These are phyloP conservation scores for Ascosphaera acerosa DNA, from an alignment of 2,329 filamentous ascomycete species.

Conservation along the genomic window DNA sequence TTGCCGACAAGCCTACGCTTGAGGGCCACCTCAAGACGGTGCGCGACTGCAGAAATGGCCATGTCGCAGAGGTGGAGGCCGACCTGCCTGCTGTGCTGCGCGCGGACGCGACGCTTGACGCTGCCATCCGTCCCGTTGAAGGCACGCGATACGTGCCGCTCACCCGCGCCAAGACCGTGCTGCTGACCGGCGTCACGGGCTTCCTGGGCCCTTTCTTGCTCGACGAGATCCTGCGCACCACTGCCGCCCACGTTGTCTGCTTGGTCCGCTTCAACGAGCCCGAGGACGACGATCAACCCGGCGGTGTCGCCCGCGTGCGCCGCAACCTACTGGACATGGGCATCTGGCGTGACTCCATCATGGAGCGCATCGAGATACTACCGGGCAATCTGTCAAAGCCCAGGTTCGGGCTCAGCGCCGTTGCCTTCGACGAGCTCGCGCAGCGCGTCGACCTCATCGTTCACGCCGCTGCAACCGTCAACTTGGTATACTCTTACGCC, in stretches of 20 bases:
- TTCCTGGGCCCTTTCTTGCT: slow-evolving; percentile 54
- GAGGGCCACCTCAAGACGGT: slow-evolving; percentile 47
- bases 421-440: slow-evolving; percentile 39
- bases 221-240: slow-evolving; percentile 39
- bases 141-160: slow-evolving; percentile 30
- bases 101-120: slow-evolving; percentile 39
- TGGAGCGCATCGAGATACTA: slow-evolving; percentile 53
- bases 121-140: slow-evolving; percentile 36
- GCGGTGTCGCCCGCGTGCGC: slow-evolving; percentile 45
- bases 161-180: slow-evolving; percentile 39
- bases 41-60: slow-evolving; percentile 42
- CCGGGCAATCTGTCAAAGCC: slow-evolving; percentile 46
- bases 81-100: slow-evolving; percentile 45
- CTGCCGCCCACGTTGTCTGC: slow-evolving; percentile 43
- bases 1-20: slow-evolving; percentile 46
- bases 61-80: slow-evolving; percentile 48
- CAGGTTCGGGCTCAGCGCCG: slow-evolving; percentile 39
- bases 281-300: slow-evolving; percentile 34
- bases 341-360: slow-evolving; percentile 49
- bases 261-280: slow-evolving; percentile 49
- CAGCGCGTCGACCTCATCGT: slow-evolving; percentile 44
- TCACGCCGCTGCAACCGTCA: slow-evolving; percentile 54
- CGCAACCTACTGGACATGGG: slow-evolving; percentile 55
- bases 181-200: slow-evolving; percentile 51
- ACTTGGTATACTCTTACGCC: slow-evolving; percentile 59